Evolutionary conservation across 2,329 filamentous ascomycete species (phyloP), one percentile per base, ranked within the genome.

Genomic region (Rutstroemia sp.): DNA sequence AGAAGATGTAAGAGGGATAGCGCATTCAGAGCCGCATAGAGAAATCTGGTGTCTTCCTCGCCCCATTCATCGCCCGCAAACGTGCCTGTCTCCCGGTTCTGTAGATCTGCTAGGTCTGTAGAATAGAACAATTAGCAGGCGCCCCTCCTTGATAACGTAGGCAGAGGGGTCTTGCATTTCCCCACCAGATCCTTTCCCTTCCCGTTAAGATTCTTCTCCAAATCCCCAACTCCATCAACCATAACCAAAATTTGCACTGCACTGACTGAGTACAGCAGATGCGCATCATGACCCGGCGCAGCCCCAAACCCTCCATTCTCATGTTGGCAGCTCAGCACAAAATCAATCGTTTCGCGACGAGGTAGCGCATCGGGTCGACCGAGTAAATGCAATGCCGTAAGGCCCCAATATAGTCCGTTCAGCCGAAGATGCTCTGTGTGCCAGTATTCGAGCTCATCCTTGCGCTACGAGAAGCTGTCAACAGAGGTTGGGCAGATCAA

Each of bases 61-160:
- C 94, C 94, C 92, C 92, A 99, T 71, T 95, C 87, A 68, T 99
- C 94, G 50, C 94, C 94, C 54, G 87, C 83, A 71, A 99, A 97
- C 0, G 89, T 94, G 58, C 94, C 94, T 3, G 87, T 90, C 55
- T 87, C 77, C 19, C 75, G 77, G 69, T 96, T 87, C 69, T 99
- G 94, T 52, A 96, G 79, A 61, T 77, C 76, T 60, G 92, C 87
- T 65, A 97, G 91, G 73, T 86, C 90, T 85, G 45, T 19, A 41
- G n/a, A 44, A 34, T 30, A 19, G 2, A 50, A 50, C 5, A 25
- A 38, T 37, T 18, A 48, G 23, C 12, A 34, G 9, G 30, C 30
- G 30, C 30, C 30, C 30, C 10, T 34, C 30, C 4, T 14, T 12
- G 2, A 14, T 56, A 25, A 8, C 30, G 12, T 16, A 25, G 27